These are phyloP conservation scores for Blastobotrys ciferrii DNA, from an alignment of 1,139 yeast genomes.

Conservation along the genomic window DNA sequence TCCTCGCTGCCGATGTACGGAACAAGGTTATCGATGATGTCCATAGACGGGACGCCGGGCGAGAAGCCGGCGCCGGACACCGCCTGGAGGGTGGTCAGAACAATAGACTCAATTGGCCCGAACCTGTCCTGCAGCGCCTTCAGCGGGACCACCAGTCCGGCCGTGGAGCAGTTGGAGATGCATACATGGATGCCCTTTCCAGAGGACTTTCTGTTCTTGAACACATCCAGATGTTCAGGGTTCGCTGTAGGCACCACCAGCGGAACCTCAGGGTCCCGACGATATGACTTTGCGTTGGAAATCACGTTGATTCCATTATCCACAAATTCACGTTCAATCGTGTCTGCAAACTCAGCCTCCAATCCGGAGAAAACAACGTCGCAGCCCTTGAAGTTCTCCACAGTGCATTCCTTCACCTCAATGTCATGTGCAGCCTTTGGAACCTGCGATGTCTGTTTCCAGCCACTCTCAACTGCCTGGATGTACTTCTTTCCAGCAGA, in stretches of 20 bases:
- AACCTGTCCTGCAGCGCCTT: constrained; percentile 84
- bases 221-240: constrained; percentile 84
- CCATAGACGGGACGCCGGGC: constrained; percentile 97
- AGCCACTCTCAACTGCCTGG: constrained; percentile 67
- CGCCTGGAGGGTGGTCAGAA: constrained; percentile 94
- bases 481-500: constrained; percentile 87
- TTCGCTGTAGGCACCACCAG: constrained; percentile 93
- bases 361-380: constrained; percentile 93
- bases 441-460: constrained; percentile 89
- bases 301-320: constrained; percentile 80
- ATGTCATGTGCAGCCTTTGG: constrained; percentile 66
- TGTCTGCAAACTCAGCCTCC: constrained; percentile 92
- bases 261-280: constrained; percentile 86
- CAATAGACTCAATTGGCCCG: constrained; percentile 84
- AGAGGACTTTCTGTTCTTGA: constrained; percentile 56
- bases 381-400: constrained; percentile 78
- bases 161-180: constrained; percentile 97
- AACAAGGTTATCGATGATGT: constrained; percentile 87
- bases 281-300: constrained; percentile 94
- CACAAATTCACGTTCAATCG: constrained; percentile 79
- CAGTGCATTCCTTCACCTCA: constrained; percentile 72
- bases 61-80: constrained; percentile 98
- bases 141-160: constrained; percentile 94
- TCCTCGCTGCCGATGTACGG: constrained; percentile 97
- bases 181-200: constrained; percentile 84